Conservation (phyloP, 2,329 filamentous ascomycete genomes). For the Alternaria angustiovoidea region DNA sequence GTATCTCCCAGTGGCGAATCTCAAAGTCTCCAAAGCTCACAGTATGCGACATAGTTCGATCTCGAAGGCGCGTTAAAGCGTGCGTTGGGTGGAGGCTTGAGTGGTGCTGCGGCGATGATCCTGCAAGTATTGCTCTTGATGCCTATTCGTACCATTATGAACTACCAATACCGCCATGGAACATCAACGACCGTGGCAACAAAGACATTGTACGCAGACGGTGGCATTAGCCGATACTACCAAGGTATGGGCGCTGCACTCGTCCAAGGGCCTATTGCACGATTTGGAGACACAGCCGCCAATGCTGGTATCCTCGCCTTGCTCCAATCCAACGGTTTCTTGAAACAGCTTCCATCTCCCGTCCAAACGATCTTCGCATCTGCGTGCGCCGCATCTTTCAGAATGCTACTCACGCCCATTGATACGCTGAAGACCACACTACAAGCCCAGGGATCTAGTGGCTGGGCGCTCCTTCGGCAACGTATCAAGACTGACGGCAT, state of each 20-base stretch:
- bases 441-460: conserved; percentile 36
- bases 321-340: conserved; percentile 35
- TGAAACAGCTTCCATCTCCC: conserved; percentile 34
- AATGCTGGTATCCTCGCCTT: conserved; percentile 41
- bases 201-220: conserved; percentile 36
- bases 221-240: conserved; percentile 37
- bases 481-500: conserved; percentile 37
- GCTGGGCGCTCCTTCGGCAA: conserved; percentile 30
- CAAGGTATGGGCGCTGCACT: conserved; percentile 37
- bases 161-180: conserved; percentile 44
- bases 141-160: conserved; percentile 44
- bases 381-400: conserved; percentile 34
- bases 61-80: conserved; percentile 37
- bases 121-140: conserved; percentile 41
- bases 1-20: not conserved
- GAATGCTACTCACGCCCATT: conserved; percentile 40
- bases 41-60: conserved; percentile 28
- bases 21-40: not conserved
- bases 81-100: conserved; percentile 39
- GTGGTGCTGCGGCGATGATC: conserved; percentile 41
- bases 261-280: conserved; percentile 38
- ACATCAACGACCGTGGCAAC: conserved; percentile 35
- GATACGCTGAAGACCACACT: conserved; percentile 42
- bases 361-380: conserved; percentile 41
- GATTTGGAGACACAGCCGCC: conserved; percentile 42